These are phyloP conservation scores for Leptographium procerum DNA, from an alignment of 2,329 filamentous ascomycete species.

Conservation along the genomic window DNA sequence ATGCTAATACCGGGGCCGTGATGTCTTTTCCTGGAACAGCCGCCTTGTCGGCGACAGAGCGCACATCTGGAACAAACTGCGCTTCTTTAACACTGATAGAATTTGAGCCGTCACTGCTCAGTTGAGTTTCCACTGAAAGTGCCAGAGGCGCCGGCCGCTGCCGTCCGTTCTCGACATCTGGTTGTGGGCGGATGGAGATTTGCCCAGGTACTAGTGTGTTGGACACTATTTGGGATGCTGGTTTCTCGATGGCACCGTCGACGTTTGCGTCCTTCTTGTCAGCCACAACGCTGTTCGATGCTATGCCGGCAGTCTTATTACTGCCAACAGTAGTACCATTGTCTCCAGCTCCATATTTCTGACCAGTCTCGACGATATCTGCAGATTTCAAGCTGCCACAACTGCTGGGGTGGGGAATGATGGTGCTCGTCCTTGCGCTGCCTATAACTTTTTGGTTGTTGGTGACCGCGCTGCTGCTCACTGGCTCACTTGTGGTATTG, in stretches of 20 bases:
- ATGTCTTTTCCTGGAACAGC: constrained; percentile 17
- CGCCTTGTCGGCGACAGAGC: constrained; percentile 29
- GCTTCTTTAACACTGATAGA: constrained; percentile 24
- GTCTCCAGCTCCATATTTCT: neutral
- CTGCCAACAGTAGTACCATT: neutral
- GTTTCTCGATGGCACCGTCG: neutral
- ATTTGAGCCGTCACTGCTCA: neutral
- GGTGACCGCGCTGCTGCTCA: neutral
- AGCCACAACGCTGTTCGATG: neutral
- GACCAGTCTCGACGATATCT: neutral
- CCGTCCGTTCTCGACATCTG: constrained; percentile 38
- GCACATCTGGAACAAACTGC: constrained; percentile 19
- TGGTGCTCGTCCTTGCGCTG: neutral
- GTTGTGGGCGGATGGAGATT: too few species aligned
- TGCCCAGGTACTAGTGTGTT: neutral
- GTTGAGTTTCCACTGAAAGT: neutral
- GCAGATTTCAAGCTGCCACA: neutral
- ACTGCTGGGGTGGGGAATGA: neutral
- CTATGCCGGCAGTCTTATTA: neutral
- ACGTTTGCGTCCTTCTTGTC: neutral
- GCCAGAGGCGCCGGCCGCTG: constrained; percentile 41
- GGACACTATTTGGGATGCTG: neutral
- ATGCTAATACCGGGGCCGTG: neutral
- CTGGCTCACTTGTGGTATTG: neutral
- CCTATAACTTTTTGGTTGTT: neutral